Evolutionary conservation across 2,329 filamentous ascomycete genomes (phyloP).

Genomic region (Penicillium sp.): DNA sequence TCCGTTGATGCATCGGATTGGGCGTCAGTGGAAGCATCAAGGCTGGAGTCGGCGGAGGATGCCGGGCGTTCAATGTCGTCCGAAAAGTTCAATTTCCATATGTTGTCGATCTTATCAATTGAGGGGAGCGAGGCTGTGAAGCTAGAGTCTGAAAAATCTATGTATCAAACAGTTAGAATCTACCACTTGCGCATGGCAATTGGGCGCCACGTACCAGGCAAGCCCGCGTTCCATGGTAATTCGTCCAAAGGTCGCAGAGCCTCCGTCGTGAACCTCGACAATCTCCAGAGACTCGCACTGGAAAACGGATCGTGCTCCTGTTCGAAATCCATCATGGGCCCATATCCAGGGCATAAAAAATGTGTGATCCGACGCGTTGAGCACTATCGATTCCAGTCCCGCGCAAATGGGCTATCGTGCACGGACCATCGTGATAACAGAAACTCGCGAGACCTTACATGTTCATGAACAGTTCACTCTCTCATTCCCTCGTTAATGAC

Average conservation of each 20-base stretch:
- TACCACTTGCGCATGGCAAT: not conserved
- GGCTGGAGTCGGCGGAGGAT: slow-evolving; percentile 21
- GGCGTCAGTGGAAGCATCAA: slow-evolving; percentile 21
- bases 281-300: slow-evolving; percentile 37
- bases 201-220: slow-evolving; percentile 31
- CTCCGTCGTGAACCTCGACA: slow-evolving; percentile 40
- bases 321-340: slow-evolving; percentile 29
- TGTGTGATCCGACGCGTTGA: slow-evolving; percentile 5
- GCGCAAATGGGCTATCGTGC: slow-evolving; percentile 23
- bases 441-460: slow-evolving; percentile 8
- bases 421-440: slow-evolving; percentile 26
- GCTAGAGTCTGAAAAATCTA: slow-evolving; percentile 13
- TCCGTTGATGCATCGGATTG: slow-evolving; percentile 12
- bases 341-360: slow-evolving; percentile 12
- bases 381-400: slow-evolving; percentile 13
- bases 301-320: slow-evolving; percentile 34
- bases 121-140: slow-evolving; percentile 24
- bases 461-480: not conserved
- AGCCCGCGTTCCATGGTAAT: slow-evolving; percentile 34
- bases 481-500: slow-evolving; percentile 1
- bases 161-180: not conserved
- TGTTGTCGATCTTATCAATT: slow-evolving; percentile 26
- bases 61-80: slow-evolving; percentile 22
- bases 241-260: slow-evolving; percentile 37
- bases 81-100: slow-evolving; percentile 36